A percentile compares a stretch with the other conserved stretches of the same genome.
These are phyloP conservation scores for Podaxis sp. DNA, from an alignment of 768 basidiomycete species.

Conservation along the genomic window DNA sequence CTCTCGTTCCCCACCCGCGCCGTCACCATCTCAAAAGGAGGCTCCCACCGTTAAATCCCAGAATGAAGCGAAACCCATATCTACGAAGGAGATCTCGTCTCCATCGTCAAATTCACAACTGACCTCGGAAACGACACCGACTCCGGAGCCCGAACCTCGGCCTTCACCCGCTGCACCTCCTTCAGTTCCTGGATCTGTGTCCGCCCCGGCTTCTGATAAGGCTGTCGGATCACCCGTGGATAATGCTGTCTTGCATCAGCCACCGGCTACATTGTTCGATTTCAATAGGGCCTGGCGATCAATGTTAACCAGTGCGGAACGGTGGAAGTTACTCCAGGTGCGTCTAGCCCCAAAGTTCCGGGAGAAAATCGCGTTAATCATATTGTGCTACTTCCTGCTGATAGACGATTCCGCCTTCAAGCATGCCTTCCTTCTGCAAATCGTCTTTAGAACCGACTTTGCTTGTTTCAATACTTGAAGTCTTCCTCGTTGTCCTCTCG, in stretches of 20 bases:
- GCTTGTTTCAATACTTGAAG: conserved; percentile 56
- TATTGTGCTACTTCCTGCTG: neutral
- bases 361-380: neutral
- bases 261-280: conserved; percentile 54
- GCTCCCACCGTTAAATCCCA: neutral
- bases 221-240: neutral
- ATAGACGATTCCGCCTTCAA: conserved; percentile 55
- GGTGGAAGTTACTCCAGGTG: conserved; percentile 63
- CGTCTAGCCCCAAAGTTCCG: neutral
- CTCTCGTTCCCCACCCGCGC: no score
- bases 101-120: neutral
- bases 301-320: conserved; percentile 36
- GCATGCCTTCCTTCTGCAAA: conserved; percentile 64
- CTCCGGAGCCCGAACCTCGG: neutral
- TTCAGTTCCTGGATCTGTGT: neutral
- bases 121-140: no score
- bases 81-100: neutral
- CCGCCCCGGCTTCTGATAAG: neutral
- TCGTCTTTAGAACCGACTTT: conserved; percentile 68
- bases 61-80: neutral
- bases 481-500: conserved; percentile 38
- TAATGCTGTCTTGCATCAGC: conserved; percentile 19
- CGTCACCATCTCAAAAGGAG: conserved; percentile 4
- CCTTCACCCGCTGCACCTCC: neutral
- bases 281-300: conserved; percentile 63